These are phyloP conservation scores for Fomitopsis pinicola DNA, from an alignment of 1,284 basidiomycete genomes.

Conservation along the genomic window DNA sequence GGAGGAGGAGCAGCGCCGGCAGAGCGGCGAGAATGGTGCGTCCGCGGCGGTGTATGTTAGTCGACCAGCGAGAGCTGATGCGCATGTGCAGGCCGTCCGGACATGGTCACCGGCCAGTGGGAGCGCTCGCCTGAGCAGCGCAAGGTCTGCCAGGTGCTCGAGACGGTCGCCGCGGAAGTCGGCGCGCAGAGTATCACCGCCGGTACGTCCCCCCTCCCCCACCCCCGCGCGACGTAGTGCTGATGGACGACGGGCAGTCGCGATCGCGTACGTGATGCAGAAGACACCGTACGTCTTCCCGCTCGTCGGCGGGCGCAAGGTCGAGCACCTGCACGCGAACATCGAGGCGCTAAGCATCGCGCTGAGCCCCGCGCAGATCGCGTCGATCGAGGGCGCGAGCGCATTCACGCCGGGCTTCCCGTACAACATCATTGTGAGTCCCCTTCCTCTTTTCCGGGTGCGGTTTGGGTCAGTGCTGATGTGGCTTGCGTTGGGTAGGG, in stretches of 20 bases:
- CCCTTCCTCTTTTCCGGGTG: neutral
- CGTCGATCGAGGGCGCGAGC: constrained; percentile 34
- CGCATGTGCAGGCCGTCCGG: constrained; percentile 21
- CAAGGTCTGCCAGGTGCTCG: constrained; percentile 37
- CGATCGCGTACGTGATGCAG: constrained; percentile 46
- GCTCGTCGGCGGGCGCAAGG: constrained; percentile 44
- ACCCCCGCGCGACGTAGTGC: no score
- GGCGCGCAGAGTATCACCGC: constrained; percentile 27
- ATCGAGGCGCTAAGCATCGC: constrained; percentile 42
- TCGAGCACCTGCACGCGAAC: constrained; percentile 45
- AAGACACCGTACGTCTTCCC: constrained; percentile 23
- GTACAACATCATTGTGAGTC: constrained; percentile 33
- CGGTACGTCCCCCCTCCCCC: constrained; percentile 8
- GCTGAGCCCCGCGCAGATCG: constrained; percentile 39
- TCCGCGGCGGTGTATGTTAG: neutral
- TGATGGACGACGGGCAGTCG: constrained; percentile 23
- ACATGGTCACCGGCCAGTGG: constrained; percentile 30
- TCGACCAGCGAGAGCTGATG: no score
- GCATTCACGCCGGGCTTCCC: constrained; percentile 44
- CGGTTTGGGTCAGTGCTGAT: neutral
- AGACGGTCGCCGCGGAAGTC: constrained; percentile 42
- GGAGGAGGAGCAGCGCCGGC: constrained; percentile 37
- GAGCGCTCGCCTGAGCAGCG: constrained; percentile 37
- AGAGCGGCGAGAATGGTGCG: constrained; percentile 38
- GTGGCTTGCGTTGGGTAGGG: constrained; percentile 3